Evolutionary conservation across 306 rosid species (phyloP).

Genomic region (Vicia villosa): DNA sequence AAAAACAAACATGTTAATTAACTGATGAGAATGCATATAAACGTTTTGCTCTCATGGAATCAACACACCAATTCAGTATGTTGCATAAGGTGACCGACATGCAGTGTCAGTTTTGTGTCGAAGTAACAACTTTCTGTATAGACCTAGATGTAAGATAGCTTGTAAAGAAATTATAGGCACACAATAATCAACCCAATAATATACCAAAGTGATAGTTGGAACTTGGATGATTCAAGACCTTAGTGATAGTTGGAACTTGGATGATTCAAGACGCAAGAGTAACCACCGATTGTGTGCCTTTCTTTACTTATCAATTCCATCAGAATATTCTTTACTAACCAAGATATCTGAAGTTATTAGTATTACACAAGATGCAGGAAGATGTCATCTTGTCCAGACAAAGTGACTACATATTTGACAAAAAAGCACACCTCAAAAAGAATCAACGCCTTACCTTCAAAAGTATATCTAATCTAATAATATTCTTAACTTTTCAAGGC

Average conservation of each 20-base stretch:
- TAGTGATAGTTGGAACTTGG: no score
- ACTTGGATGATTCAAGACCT: conserved; percentile 26
- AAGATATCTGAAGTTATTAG: conserved; percentile 15
- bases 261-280: conserved; percentile 19
- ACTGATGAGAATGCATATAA: no score
- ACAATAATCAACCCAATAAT: neutral
- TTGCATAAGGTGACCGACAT: no score
- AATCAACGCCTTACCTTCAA: conserved; percentile 29
- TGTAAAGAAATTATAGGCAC: neutral
- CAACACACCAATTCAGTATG: no score
- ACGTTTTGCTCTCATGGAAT: no score
- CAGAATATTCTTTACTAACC: conserved; percentile 25
- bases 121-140: neutral
- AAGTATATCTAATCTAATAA: conserved; percentile 7
- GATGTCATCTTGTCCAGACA: conserved; percentile 30
- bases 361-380: neutral
- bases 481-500: conserved; percentile 35
- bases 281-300: neutral
- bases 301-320: conserved; percentile 14
- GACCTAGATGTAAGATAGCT: neutral
- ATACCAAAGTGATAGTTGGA: conserved; percentile 8
- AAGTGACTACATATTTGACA: conserved; percentile 14
- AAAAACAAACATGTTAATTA: neutral
- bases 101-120: no score
- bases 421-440: neutral